Base-by-base conservation (phyloP, 1,284 basidiomycete species). In the Tilletia walkeri region DNA sequence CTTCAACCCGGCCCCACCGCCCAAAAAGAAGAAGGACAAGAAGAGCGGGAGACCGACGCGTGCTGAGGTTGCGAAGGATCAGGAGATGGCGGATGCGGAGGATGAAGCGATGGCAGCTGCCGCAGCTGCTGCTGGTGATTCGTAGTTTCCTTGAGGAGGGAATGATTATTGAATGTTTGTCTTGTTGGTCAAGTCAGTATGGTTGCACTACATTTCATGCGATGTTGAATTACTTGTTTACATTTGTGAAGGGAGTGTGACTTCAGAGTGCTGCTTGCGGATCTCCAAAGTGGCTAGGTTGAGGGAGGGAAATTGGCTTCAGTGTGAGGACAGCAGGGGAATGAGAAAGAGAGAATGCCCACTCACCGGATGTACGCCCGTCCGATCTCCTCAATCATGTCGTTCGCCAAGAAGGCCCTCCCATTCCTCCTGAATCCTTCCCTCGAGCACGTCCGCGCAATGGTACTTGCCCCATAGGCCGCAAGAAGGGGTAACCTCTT, bases 341-440 rank as follows among this genome's bases (percentile, higher is more conserved):
- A 30, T 18, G 1, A 36, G 10, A 20, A 1, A 16, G 9, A 20
- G 39, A 68, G 16, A 38, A 24, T 10, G 12, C 6, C n/a, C 6
- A 48, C 70, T 56, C 61, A 69, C 69, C 77, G 70, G 48, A 84
- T 78, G 68, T 85, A 86, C n/a, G 84, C 82, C 0, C 65, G 49
- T 0, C 84, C 84, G 14, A 86, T 79, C 61, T 84, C 80, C 3
- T 76, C 73, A 18, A 86, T 70, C 88, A 98, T 90, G 78, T 98
- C 95, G 78, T 93, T 88, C 0, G 95, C 95, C 53, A 97, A 89
- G 78, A 97, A 89, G 69, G 90, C 89, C 76, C 95, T 86, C 0
- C 92, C 91, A 75, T 90, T 87, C 78, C 89, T 88, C 65, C 85
- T 83, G 81, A 93, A 99, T 2, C 92, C 93, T 30, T 88, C 84